Percentiles rank a stretch among this genome's conserved stretches.
phyloP scores from a whole-genome alignment of 169 alveolate species.

The Besnoitia besnoiti region DNA sequence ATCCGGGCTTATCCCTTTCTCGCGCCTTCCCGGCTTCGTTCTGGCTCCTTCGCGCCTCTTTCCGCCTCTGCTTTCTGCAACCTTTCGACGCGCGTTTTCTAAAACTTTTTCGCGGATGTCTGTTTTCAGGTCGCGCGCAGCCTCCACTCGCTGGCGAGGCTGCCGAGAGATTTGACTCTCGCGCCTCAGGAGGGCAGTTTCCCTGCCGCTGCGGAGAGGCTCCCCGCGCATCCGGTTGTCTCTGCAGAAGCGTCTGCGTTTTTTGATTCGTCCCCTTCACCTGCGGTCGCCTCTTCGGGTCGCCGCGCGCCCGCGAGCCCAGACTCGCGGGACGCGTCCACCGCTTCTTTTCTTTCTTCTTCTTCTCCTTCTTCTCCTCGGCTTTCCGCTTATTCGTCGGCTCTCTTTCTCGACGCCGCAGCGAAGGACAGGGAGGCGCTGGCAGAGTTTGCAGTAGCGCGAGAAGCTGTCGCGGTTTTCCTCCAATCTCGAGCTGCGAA shows the following conservation, averaged over 20 bases:
- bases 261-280: not conserved
- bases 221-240: too few species aligned
- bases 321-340: too few species aligned
- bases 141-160: not conserved
- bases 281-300: not conserved
- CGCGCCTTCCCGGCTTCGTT: too few species aligned
- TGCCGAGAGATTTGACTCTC: not conserved
- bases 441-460: not conserved
- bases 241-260: not conserved
- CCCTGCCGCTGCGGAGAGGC: too few species aligned
- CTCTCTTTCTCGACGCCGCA: not conserved
- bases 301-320: not conserved
- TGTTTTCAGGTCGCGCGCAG: not conserved
- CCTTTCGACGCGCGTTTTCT: too few species aligned
- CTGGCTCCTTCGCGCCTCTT: too few species aligned
- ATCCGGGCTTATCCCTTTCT: too few species aligned
- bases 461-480: not conserved
- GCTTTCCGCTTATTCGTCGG: not conserved
- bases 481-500: not conserved
- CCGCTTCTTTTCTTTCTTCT: not conserved
- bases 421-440: not conserved
- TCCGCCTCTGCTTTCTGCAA: too few species aligned
- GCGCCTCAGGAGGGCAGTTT: not conserved
- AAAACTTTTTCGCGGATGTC: not conserved
- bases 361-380: not conserved